These are phyloP conservation scores for Verticillium dahliae DNA, from an alignment of 2,329 filamentous ascomycete species.

Conservation along the genomic window DNA sequence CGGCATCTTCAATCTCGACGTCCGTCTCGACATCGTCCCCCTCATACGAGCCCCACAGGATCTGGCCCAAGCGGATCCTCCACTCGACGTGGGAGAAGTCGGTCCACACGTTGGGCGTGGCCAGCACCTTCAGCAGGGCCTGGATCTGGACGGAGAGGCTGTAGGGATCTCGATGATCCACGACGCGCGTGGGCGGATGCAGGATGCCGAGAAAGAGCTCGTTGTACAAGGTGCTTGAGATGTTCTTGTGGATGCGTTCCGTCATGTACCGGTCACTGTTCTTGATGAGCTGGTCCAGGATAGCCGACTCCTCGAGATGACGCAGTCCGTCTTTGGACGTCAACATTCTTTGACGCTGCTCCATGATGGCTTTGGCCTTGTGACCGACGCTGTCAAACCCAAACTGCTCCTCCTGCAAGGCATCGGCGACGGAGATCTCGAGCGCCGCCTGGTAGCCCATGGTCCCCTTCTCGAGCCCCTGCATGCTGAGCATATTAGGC, in stretches of 20 bases:
- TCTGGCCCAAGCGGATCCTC: constrained; percentile 66
- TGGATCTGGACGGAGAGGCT: constrained; percentile 65
- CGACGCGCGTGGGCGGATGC: constrained; percentile 47
- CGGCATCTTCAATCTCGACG: constrained; percentile 42
- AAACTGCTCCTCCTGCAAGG: constrained; percentile 55
- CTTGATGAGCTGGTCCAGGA: constrained; percentile 53
- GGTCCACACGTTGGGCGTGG: constrained; percentile 62
- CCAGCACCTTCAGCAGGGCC: constrained; percentile 59
- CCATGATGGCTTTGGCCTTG: constrained; percentile 47
- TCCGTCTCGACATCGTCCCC: constrained; percentile 48
- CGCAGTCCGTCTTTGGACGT: constrained; percentile 46
- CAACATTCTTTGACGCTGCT: constrained; percentile 52
- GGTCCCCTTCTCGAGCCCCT: constrained; percentile 64
- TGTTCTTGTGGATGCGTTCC: constrained; percentile 41
- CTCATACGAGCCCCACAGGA: constrained; percentile 56
- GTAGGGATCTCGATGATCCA: constrained; percentile 52
- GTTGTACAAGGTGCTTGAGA: constrained; percentile 45
- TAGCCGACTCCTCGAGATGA: constrained; percentile 47
- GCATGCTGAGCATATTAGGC: constrained; percentile 67
- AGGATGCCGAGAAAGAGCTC: constrained; percentile 56
- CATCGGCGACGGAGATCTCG: constrained; percentile 58
- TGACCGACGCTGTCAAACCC: constrained; percentile 50
- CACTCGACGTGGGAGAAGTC: constrained; percentile 71
- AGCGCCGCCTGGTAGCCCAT: constrained; percentile 64
- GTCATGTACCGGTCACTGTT: constrained; percentile 50